Evolutionary conservation across 1,139 yeast species (phyloP).

Genomic region (Ogataea hybrid): DNA sequence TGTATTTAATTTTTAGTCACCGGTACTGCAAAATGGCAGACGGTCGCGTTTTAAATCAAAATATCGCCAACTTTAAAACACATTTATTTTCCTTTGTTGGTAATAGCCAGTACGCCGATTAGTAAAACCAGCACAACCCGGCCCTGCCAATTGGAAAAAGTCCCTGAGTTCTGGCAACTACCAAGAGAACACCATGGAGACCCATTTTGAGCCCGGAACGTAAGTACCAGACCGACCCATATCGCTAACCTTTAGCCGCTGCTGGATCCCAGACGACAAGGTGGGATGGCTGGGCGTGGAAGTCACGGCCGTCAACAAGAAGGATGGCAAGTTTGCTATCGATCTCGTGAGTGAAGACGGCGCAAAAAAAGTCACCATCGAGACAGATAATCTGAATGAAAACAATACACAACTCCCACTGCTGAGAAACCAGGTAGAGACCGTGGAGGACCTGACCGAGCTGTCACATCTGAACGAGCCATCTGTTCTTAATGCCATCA

Average conservation of each 20-base stretch:
- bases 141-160: background rate
- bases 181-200: conserved; percentile 18
- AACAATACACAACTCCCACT: conserved; percentile 65
- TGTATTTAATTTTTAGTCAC: background rate
- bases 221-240: conserved; percentile 14
- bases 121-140: background rate
- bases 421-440: conserved; percentile 89
- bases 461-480: conserved; percentile 95
- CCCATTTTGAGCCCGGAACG: conserved; percentile 30
- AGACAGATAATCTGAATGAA: conserved; percentile 44
- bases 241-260: conserved; percentile 49
- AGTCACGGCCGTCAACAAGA: conserved; percentile 55
- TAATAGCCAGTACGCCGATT: conserved; percentile 1
- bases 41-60: conserved; percentile 12
- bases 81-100: conserved; percentile 8
- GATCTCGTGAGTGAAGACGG: conserved; percentile 59
- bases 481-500: conserved; percentile 91
- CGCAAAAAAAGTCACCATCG: conserved; percentile 56
- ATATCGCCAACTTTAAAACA: conserved; percentile 8
- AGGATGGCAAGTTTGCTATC: conserved; percentile 53
- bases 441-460: conserved; percentile 92
- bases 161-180: background rate
- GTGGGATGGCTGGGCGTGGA: conserved; percentile 93
- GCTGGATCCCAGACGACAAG: conserved; percentile 91
- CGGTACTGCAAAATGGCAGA: conserved; percentile 3